Percentiles rank a stretch among this genome's conserved stretches.
These are phyloP conservation scores for Medicago lupulina DNA, from an alignment of 306 rosid species.

Conservation along the genomic window DNA sequence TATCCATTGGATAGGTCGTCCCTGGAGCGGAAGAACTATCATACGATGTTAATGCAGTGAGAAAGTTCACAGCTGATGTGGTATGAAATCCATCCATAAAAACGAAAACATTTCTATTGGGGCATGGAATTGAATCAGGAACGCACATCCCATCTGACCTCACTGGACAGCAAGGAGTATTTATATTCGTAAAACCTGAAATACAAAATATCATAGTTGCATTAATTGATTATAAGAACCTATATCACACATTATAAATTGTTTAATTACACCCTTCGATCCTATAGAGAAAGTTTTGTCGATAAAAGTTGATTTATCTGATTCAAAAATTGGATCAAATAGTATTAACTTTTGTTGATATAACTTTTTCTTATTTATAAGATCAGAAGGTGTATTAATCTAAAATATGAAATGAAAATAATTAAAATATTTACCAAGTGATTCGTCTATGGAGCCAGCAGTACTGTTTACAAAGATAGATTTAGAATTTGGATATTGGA, in stretches of 20 bases:
- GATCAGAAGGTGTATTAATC: neutral
- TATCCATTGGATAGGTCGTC: conserved; percentile 48
- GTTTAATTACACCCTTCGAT: too few relatives aligned
- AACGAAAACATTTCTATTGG: conserved; percentile 37
- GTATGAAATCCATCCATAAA: conserved; percentile 53
- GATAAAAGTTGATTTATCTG: too few relatives aligned
- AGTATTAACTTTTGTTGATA: too few relatives aligned
- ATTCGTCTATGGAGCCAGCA: neutral
- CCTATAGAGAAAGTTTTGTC: too few relatives aligned
- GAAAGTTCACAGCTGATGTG: conserved; percentile 2
- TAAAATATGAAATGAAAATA: neutral
- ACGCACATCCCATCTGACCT: conserved; percentile 39
- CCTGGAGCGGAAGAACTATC: conserved; percentile 1
- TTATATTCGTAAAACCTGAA: conserved; percentile 44
- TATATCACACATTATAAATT: too few relatives aligned
- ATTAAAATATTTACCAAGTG: conserved; percentile 28
- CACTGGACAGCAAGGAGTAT: conserved; percentile 40
- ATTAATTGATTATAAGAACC: neutral
- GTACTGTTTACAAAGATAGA: conserved; percentile 42
- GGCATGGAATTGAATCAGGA: conserved; percentile 31
- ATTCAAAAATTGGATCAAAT: too few relatives aligned
- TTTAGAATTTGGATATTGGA: conserved; percentile 28
- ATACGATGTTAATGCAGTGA: conserved; percentile 4
- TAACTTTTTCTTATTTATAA: too few relatives aligned
- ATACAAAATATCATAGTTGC: neutral